Evolutionary conservation across 176 grass and related monocot species (phyloP), one percentile per base, ranked within the genome.

Genomic region (Phragmites australis): DNA sequence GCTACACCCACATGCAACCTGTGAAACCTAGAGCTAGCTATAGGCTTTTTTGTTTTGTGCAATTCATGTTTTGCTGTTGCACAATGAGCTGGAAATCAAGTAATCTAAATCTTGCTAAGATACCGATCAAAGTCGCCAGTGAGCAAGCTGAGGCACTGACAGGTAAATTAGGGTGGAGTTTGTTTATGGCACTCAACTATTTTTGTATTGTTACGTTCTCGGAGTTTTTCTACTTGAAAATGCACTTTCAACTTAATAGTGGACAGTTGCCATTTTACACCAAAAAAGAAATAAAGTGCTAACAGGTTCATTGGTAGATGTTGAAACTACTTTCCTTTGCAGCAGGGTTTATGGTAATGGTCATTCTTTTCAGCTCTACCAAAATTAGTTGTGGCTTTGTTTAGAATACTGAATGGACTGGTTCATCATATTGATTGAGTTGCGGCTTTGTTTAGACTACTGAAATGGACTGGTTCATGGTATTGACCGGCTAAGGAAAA

Each of bases 31-130:
- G 48, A 48, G 29, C 9, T 23, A 51, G 21, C n/a, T 47, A 1
- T 82, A 87, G 72, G 6, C 78, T 59, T 76, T 43, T 68, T 65
- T 26, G 32, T 56, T 81, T 74, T 67, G 29, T 87, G 70, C 49
- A 58, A 49, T 29, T 27, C 50, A 25, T 58, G 70, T 74, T 65
- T 86, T 80, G 62, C 64, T 70, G 82, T 60, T 65, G 16, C 59
- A 74, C 34, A 37, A 37, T 37, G 37, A 58, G 84, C 48, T 86
- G 76, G 58, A 66, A 57, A 66, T 55, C 34, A 37, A 57, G 21
- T 26, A 17, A 48, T 66, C 68, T 14, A 9, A 65, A 52, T 26
- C 67, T 45, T 63, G 6, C 50, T 55, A 47, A 34, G 41, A 51
- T 64, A 40, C 11, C 30, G 14, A 26, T 74, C 1, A 17, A n/a